Evolutionary conservation across 164 flowering plant genomes (phyloP).

Genomic region (Warburgia ugandensis): DNA sequence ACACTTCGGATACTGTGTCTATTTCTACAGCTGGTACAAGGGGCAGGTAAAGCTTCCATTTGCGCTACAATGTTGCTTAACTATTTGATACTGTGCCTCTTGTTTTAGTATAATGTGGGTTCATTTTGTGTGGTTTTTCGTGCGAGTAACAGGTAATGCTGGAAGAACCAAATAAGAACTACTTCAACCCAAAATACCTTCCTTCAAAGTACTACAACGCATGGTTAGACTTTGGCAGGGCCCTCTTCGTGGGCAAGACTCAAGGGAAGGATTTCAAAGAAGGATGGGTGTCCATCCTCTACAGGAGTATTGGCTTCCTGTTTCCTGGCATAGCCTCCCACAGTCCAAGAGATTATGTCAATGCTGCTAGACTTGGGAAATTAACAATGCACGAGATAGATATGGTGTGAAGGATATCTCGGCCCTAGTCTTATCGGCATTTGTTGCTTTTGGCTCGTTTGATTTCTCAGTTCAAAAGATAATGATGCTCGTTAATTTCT

Average conservation of each 20-base stretch:
- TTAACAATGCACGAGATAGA: too few species aligned
- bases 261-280: constrained; percentile 16
- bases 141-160: constrained; percentile 15
- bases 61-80: not conserved
- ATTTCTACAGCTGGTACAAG: constrained; percentile 35
- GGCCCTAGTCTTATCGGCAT: too few species aligned
- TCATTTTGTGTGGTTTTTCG: not conserved
- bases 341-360: constrained; percentile 21
- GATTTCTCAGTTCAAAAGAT: too few species aligned
- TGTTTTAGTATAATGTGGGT: not conserved
- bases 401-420: too few species aligned
- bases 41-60: constrained; percentile 31
- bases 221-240: constrained; percentile 10
- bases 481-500: too few species aligned
- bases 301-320: constrained; percentile 6
- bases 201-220: constrained; percentile 11
- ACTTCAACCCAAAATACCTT: constrained; percentile 5
- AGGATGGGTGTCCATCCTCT: not conserved
- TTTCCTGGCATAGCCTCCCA: constrained; percentile 16
- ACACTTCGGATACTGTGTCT: constrained; percentile 56
- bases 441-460: too few species aligned
- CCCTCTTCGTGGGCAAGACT: not conserved
- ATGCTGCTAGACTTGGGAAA: constrained; percentile 11
- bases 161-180: constrained; percentile 26
- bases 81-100: not conserved